phyloP scores from a whole-genome alignment of 1,284 basidiomycete genomes.

The Schizophyllum amplum region DNA sequence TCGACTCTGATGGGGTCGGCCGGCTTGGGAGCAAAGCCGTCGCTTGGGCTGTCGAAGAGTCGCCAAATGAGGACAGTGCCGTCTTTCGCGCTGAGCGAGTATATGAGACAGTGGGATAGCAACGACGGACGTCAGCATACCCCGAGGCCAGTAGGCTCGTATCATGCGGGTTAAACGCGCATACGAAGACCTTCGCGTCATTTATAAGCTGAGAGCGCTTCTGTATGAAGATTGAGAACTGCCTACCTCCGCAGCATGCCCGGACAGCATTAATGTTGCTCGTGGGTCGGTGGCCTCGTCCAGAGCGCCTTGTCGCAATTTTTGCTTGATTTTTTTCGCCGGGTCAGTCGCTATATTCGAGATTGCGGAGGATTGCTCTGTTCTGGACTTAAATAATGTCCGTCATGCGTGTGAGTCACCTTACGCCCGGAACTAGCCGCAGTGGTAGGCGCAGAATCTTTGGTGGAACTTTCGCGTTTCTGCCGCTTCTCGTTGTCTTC shows the following conservation, averaged over 20 bases:
- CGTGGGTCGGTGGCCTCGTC: slow-evolving; percentile 28
- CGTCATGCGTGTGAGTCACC: not conserved
- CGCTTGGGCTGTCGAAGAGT: slow-evolving; percentile 36
- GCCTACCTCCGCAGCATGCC: slow-evolving; percentile 57
- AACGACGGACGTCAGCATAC: slow-evolving; percentile 28
- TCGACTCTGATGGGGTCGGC: slow-evolving; percentile 38
- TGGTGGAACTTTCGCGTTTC: not conserved
- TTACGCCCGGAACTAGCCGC: no score
- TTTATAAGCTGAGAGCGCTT: slow-evolving; percentile 2
- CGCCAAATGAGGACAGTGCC: slow-evolving; percentile 71
- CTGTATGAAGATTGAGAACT: not conserved
- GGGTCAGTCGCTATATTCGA: not conserved
- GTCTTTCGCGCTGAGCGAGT: slow-evolving; percentile 61
- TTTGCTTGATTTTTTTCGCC: slow-evolving; percentile 3
- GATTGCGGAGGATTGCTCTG: no score
- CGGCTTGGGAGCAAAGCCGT: slow-evolving; percentile 24
- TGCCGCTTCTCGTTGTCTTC: not conserved
- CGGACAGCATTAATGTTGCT: slow-evolving; percentile 43
- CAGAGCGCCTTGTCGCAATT: slow-evolving; percentile 25
- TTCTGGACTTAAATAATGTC: no score
- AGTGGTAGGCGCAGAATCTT: no score
- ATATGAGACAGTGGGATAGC: not conserved
- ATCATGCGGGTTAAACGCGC: slow-evolving; percentile 70
- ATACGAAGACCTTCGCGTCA: slow-evolving; percentile 61
- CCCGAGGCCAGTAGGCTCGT: slow-evolving; percentile 63